Conservation (phyloP, 1,284 basidiomycete genomes). For the Cutaneotrichosporon daszewskae region DNA sequence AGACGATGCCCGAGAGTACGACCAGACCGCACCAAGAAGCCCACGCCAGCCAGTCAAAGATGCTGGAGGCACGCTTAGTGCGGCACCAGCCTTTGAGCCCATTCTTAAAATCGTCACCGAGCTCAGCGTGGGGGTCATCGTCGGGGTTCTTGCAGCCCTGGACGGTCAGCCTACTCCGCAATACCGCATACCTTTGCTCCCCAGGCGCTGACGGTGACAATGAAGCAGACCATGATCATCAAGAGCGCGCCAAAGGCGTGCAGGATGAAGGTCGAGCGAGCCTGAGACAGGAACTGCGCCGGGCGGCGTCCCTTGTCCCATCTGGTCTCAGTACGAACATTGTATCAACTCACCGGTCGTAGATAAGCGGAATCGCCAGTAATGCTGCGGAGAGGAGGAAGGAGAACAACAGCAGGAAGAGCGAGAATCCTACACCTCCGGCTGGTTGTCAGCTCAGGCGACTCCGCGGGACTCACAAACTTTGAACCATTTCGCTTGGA, state of each 20-base stretch:
- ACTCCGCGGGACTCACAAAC: constrained; percentile 75
- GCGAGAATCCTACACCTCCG: constrained; percentile 73
- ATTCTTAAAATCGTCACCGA: constrained; percentile 64
- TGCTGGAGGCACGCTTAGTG: constrained; percentile 77
- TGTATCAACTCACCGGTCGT: constrained; percentile 59
- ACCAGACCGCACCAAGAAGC: constrained; percentile 30
- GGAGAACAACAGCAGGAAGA: constrained; percentile 69
- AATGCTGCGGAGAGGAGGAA: constrained; percentile 68
- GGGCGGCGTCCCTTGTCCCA: constrained; percentile 66
- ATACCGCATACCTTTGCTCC: constrained; percentile 15
- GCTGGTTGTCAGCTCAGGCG: no score
- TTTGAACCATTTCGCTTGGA: constrained; percentile 75
- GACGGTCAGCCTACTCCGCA: background rate
- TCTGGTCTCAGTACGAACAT: constrained; percentile 11
- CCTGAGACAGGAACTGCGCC: constrained; percentile 70
- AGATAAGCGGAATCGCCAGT: constrained; percentile 68
- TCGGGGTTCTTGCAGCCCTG: constrained; percentile 71
- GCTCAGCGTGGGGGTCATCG: constrained; percentile 55
- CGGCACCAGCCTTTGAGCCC: constrained; percentile 72
- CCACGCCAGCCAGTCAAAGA: constrained; percentile 67
- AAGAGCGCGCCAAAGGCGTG: constrained; percentile 60
- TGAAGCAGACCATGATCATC: constrained; percentile 66
- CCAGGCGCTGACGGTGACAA: constrained; percentile 34
- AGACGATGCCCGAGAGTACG: constrained; percentile 27
- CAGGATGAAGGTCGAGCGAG: constrained; percentile 73